These are phyloP conservation scores for Taiozyma sp. DNA, from an alignment of 1,139 yeast species.

Conservation along the genomic window DNA sequence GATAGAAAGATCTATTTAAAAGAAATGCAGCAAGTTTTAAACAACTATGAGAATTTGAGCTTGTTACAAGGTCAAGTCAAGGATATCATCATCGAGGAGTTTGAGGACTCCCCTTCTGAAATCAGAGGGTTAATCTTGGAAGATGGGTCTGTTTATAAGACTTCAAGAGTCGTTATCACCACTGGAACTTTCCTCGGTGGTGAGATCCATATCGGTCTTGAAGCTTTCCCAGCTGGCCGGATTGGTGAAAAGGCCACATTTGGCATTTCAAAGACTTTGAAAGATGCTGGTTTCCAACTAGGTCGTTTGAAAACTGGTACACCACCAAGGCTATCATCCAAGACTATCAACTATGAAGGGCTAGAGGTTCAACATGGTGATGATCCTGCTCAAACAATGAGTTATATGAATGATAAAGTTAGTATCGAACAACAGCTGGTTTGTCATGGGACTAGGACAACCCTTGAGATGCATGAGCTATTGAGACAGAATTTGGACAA, in stretches of 20 bases:
- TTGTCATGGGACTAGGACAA: slow-evolving; percentile 81
- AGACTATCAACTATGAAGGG: slow-evolving; percentile 61
- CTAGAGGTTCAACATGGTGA: slow-evolving; percentile 76
- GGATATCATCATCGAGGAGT: slow-evolving; percentile 66
- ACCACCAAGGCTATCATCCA: slow-evolving; percentile 80
- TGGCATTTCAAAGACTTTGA: slow-evolving; percentile 79
- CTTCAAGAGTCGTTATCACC: slow-evolving; percentile 76
- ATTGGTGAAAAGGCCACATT: slow-evolving; percentile 90
- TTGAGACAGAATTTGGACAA: slow-evolving; percentile 68
- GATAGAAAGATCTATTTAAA: slow-evolving; percentile 74
- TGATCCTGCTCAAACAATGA: slow-evolving; percentile 82
- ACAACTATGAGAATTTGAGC: slow-evolving; percentile 52
- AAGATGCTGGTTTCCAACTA: slow-evolving; percentile 71
- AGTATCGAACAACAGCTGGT: slow-evolving; percentile 52
- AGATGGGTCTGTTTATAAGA: slow-evolving; percentile 56
- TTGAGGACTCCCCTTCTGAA: slow-evolving; percentile 25
- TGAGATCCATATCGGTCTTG: slow-evolving; percentile 88
- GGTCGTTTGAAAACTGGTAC: slow-evolving; percentile 97
- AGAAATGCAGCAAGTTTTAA: slow-evolving; percentile 74
- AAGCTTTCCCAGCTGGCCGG: slow-evolving; percentile 82
- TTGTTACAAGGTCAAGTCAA: slow-evolving; percentile 76
- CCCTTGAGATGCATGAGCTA: slow-evolving; percentile 66
- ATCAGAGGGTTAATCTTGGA: slow-evolving; percentile 71
- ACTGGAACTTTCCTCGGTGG: slow-evolving; percentile 96
- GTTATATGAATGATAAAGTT: slow-evolving; percentile 70